A percentile compares a stretch with the other conserved stretches of the same genome.
Evolutionary conservation across 176 grass and related monocot species (phyloP).

Genomic region (Pontederia paniculata): DNA sequence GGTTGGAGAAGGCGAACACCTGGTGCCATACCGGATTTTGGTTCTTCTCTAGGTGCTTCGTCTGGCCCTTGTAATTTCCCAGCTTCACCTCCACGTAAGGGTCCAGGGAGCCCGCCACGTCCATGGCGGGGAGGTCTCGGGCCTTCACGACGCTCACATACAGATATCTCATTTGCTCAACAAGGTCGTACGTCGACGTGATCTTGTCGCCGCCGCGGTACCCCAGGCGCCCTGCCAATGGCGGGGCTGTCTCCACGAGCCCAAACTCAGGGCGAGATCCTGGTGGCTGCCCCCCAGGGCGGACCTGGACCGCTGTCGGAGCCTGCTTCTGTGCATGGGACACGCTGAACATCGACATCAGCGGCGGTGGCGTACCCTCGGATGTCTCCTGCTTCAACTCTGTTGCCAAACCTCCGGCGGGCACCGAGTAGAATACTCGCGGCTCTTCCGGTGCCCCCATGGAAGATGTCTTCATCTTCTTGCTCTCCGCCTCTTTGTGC

Average conservation of each 20-base stretch:
- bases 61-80: constrained; percentile 63
- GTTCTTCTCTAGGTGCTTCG: constrained; percentile 49
- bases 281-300: neutral
- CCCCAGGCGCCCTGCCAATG: constrained; percentile 6
- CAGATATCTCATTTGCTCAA: constrained; percentile 48
- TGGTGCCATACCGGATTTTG: constrained; percentile 64
- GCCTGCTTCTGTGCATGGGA: neutral
- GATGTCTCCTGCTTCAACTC: constrained; percentile 4
- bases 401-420: neutral
- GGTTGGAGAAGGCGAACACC: constrained; percentile 63
- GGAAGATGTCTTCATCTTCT: constrained; percentile 1
- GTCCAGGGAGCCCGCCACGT: constrained; percentile 63
- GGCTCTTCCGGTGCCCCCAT: constrained; percentile 1
- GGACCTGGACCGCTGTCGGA: neutral
- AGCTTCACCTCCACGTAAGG: constrained; percentile 80
- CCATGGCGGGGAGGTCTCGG: constrained; percentile 50
- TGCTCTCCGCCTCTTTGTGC: neutral
- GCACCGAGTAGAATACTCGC: neutral
- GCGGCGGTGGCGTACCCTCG: neutral
- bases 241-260: constrained; percentile 8
- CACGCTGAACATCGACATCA: neutral
- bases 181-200: constrained; percentile 67
- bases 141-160: constrained; percentile 75
- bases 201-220: constrained; percentile 37
- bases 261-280: neutral